phyloP scores from a whole-genome alignment of 768 basidiomycete species.

The Tylopilus rubrobrunneus region DNA sequence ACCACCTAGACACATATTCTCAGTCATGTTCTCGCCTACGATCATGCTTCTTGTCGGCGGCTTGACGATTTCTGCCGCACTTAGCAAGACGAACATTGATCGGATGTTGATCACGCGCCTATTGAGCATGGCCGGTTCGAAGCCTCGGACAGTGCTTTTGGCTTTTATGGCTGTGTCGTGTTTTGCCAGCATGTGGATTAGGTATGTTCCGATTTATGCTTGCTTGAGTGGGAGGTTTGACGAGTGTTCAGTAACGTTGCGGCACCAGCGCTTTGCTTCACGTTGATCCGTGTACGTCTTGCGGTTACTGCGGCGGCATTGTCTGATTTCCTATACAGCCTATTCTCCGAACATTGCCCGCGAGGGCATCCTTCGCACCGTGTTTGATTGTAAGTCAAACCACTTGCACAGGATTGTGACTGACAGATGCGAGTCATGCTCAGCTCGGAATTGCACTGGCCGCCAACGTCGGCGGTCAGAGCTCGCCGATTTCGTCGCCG shows the following conservation, averaged over 20 bases:
- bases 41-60: slow-evolving; percentile 98
- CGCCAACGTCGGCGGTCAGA: slow-evolving; percentile 96
- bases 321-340: slow-evolving; percentile 50
- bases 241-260: slow-evolving; percentile 75
- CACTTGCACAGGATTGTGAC: background rate
- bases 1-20: slow-evolving; percentile 74
- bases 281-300: slow-evolving; percentile 78
- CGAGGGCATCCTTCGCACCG: slow-evolving; percentile 81
- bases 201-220: slow-evolving; percentile 38
- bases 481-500: slow-evolving; percentile 95
- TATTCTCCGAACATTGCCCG: slow-evolving; percentile 86
- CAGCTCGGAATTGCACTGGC: slow-evolving; percentile 97
- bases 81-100: slow-evolving; percentile 95
- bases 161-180: slow-evolving; percentile 96
- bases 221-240: slow-evolving; percentile 1
- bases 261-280: slow-evolving; percentile 95
- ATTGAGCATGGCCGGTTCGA: slow-evolving; percentile 84
- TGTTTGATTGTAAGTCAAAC: slow-evolving; percentile 75
- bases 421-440: background rate
- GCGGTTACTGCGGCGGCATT: background rate
- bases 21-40: slow-evolving; percentile 94
- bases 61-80: slow-evolving; percentile 94
- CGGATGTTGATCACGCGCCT: slow-evolving; percentile 87
- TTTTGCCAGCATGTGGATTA: slow-evolving; percentile 99
- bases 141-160: slow-evolving; percentile 81